Conservation (phyloP, 2,329 filamentous ascomycete species). For the Scorias spongiosa region DNA sequence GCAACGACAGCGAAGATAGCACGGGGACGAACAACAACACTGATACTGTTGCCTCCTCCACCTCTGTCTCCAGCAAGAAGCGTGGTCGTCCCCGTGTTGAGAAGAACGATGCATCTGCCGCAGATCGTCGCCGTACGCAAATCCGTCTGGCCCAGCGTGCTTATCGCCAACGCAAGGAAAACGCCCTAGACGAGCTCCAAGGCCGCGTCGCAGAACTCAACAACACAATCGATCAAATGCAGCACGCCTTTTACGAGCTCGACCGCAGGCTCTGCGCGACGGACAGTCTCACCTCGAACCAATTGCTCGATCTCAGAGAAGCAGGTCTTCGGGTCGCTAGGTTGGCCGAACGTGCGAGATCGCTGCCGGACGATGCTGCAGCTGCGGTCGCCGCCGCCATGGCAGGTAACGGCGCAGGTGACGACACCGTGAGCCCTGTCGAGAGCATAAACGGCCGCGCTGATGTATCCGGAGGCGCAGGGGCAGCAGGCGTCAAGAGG, state of each 20-base stretch:
- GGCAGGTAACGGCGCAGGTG: neutral
- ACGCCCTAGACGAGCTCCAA: conserved; percentile 58
- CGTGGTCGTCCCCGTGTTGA: conserved; percentile 63
- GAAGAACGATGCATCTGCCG: conserved; percentile 60
- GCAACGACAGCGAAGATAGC: neutral
- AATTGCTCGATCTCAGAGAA: neutral
- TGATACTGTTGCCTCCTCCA: too few relatives aligned
- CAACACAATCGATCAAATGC: conserved; percentile 57
- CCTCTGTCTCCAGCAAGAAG: conserved; percentile 27
- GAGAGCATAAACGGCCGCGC: neutral
- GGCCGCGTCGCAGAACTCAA: conserved; percentile 55
- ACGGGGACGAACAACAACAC: too few relatives aligned
- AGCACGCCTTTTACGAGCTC: conserved; percentile 51
- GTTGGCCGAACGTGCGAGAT: neutral
- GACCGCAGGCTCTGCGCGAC: conserved; percentile 35
- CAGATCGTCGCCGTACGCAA: conserved; percentile 72
- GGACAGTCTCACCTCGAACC: conserved; percentile 25
- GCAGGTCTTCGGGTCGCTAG: neutral
- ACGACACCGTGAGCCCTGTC: neutral
- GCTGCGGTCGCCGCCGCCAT: neutral
- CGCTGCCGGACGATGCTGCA: neutral
- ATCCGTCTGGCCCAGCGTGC: conserved; percentile 76
- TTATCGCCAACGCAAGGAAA: conserved; percentile 74
- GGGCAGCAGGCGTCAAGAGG: neutral
- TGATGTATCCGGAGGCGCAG: neutral